phyloP scores from a whole-genome alignment of 495 filamentous ascomycete species.

The Hypoxylon intermedium region DNA sequence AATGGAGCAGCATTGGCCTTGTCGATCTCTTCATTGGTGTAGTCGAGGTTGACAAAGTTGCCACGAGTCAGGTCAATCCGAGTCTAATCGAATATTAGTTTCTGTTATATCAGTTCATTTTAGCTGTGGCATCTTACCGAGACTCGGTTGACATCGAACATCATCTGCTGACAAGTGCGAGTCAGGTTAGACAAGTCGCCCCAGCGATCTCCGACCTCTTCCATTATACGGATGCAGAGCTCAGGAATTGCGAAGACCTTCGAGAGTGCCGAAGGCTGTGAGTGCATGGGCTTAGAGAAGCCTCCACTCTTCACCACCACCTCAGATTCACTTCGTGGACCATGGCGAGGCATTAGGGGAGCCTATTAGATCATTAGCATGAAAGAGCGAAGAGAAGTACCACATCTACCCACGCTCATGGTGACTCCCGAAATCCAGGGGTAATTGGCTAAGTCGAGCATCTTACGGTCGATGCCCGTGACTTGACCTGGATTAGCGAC shows the following conservation, averaged over 20 bases:
- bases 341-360: constrained; percentile 7
- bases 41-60: constrained; percentile 14
- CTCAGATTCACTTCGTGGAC: background rate
- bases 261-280: constrained; percentile 4
- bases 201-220: constrained; percentile 17
- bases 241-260: constrained; percentile 19
- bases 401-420: constrained; percentile 29
- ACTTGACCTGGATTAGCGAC: background rate
- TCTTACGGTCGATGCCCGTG: background rate
- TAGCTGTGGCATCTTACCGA: constrained; percentile 3
- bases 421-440: constrained; percentile 12
- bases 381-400: background rate
- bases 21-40: constrained; percentile 5
- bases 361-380: constrained; percentile 20
- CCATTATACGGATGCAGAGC: constrained; percentile 10
- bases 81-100: constrained; percentile 18
- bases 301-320: background rate
- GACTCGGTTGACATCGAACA: constrained; percentile 7
- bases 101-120: background rate
- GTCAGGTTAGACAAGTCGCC: constrained; percentile 32
- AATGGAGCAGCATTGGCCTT: no score
- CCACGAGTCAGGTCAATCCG: constrained; percentile 5
- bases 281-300: background rate
- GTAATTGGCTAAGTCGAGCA: constrained; percentile 22
- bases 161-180: constrained; percentile 19